These are phyloP conservation scores for Naganishia albida DNA, from an alignment of 1,284 basidiomycete genomes.

Conservation along the genomic window DNA sequence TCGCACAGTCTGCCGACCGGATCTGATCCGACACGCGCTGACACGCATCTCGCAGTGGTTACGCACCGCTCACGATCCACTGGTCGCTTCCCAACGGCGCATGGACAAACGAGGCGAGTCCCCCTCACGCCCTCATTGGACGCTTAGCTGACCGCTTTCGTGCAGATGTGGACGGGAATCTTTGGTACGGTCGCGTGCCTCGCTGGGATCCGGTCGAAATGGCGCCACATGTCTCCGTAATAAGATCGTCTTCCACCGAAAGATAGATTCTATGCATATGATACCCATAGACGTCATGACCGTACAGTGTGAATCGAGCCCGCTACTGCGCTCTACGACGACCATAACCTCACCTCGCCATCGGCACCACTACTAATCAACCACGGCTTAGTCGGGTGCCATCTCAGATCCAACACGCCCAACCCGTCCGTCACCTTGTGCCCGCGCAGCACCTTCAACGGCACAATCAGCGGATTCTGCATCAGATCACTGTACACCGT, in stretches of 20 bases:
- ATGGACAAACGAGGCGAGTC: conserved; percentile 43
- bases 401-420: conserved; percentile 86
- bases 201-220: conserved; percentile 28
- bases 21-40: too few relatives aligned
- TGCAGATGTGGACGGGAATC: conserved; percentile 31
- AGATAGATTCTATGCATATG: too few relatives aligned
- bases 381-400: conserved; percentile 91
- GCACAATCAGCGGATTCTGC: conserved; percentile 95
- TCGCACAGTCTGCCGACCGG: not conserved
- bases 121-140: not conserved
- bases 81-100: conserved; percentile 49
- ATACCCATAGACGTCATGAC: not conserved
- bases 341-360: conserved; percentile 84
- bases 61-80: conserved; percentile 51
- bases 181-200: conserved; percentile 33
- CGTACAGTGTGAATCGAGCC: not conserved
- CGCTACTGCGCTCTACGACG: conserved; percentile 48
- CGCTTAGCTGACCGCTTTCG: not conserved
- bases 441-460: conserved; percentile 90
- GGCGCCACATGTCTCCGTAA: conserved; percentile 17
- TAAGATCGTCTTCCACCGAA: not conserved
- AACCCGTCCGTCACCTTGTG: conserved; percentile 81
- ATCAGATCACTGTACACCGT: conserved; percentile 91
- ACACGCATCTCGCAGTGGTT: conserved; percentile 39
- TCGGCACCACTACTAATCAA: conserved; percentile 90